Evolutionary conservation across 2,329 filamentous ascomycete genomes (phyloP).

Genomic region (Beauveria medogensis): DNA sequence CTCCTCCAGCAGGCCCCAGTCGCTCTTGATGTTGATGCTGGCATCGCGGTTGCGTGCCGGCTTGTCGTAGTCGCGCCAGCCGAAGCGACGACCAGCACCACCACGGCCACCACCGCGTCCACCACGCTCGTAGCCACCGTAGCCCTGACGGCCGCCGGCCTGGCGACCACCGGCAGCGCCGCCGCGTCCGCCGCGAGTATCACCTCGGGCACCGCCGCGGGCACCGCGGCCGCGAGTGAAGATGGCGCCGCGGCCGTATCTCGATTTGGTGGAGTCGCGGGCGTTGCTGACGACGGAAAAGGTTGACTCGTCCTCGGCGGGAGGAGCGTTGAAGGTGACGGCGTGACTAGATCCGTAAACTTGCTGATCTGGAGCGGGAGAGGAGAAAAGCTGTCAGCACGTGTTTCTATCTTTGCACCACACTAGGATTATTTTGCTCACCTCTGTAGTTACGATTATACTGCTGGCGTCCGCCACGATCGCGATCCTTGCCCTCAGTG

Average conservation of each 20-base stretch:
- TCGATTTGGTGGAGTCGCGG: conserved; percentile 73
- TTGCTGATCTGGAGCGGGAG: conserved; percentile 65
- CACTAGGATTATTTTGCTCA: conserved; percentile 30
- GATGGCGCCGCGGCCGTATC: conserved; percentile 83
- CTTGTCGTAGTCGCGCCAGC: conserved; percentile 99
- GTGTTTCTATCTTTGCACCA: too few relatives aligned
- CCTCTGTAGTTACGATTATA: conserved; percentile 93
- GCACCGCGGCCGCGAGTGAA: conserved; percentile 85
- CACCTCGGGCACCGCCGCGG: conserved; percentile 60
- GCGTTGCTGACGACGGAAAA: conserved; percentile 98
- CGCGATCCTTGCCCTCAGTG: conserved; percentile 76
- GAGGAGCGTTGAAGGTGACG: conserved; percentile 81
- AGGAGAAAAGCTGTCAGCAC: neutral
- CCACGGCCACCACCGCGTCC: conserved; percentile 59
- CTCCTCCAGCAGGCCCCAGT: conserved; percentile 94
- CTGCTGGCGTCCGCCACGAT: conserved; percentile 70
- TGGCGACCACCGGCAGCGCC: conserved; percentile 58
- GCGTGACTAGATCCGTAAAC: conserved; percentile 88
- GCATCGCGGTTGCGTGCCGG: conserved; percentile 92
- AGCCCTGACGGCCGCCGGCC: conserved; percentile 36
- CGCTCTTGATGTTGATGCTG: conserved; percentile 89
- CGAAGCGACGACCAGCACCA: conserved; percentile 77
- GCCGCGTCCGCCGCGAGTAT: conserved; percentile 50
- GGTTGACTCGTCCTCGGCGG: conserved; percentile 88
- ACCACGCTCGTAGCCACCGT: conserved; percentile 58